Percentiles rank a stretch among this genome's conserved stretches.
Conservation (phyloP, 2,329 filamentous ascomycete species). For the Paecilomyces sp. region DNA sequence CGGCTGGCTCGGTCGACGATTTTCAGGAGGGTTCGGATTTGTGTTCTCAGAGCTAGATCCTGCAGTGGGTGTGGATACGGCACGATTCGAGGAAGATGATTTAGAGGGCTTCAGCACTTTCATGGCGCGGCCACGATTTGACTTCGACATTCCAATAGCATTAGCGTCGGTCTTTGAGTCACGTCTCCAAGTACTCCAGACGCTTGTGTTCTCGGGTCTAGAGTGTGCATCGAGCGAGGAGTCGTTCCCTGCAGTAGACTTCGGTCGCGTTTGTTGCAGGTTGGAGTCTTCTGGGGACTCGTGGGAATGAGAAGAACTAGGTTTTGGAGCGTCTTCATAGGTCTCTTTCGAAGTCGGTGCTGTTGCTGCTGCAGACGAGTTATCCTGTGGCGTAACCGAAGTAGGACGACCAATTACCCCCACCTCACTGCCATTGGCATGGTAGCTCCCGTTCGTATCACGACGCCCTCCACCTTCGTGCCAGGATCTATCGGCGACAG, state of each 20-base stretch:
- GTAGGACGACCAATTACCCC: slow-evolving; percentile 27
- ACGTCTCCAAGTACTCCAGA: slow-evolving; percentile 66
- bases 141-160: slow-evolving; percentile 50
- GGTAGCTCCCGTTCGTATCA: not conserved
- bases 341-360: slow-evolving; percentile 16
- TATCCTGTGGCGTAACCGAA: slow-evolving; percentile 14
- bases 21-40: slow-evolving; percentile 6
- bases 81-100: slow-evolving; percentile 36
- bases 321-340: slow-evolving; percentile 14
- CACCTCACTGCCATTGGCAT: slow-evolving; percentile 14
- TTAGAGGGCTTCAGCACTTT: slow-evolving; percentile 82
- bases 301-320: slow-evolving; percentile 7
- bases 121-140: slow-evolving; percentile 62
- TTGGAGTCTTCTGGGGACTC: slow-evolving; percentile 9
- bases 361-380: slow-evolving; percentile 17
- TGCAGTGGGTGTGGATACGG: slow-evolving; percentile 19
- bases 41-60: slow-evolving; percentile 1
- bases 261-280: slow-evolving; percentile 10
- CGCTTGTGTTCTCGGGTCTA: slow-evolving; percentile 42
- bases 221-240: slow-evolving; percentile 17
- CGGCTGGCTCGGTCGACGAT: slow-evolving; percentile 1
- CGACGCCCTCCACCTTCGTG: slow-evolving; percentile 3
- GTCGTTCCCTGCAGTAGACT: slow-evolving; percentile 20
- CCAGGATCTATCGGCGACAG: slow-evolving; percentile 33
- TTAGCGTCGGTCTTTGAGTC: slow-evolving; percentile 24